Percentiles rank a stretch among this genome's conserved stretches.
Conservation (phyloP, 176 grass and related monocot species). For the Zea luxurians region DNA sequence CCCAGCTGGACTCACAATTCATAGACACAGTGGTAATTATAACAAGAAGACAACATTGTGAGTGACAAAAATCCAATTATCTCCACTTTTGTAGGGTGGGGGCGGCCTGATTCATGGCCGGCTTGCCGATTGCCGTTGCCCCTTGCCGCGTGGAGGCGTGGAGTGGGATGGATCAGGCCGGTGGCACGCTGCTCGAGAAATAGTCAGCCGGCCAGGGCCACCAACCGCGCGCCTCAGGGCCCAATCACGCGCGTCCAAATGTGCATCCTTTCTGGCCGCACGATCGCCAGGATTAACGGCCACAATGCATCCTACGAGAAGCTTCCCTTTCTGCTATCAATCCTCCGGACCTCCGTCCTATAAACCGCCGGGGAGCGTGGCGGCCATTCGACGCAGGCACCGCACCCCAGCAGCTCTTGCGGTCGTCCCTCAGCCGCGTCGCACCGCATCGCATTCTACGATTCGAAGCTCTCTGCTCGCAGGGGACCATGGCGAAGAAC, state of each 20-base stretch:
- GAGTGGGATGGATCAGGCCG: background rate
- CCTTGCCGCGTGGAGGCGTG: background rate
- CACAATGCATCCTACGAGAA: slow-evolving; percentile 33
- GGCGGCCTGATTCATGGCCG: too few relatives aligned
- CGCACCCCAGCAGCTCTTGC: background rate
- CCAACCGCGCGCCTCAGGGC: background rate
- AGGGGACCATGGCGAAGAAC: slow-evolving; percentile 69
- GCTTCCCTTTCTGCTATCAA: slow-evolving; percentile 24
- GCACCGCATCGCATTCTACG: background rate
- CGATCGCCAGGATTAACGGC: slow-evolving; percentile 31
- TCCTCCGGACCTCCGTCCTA: background rate
- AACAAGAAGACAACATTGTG: too few relatives aligned
- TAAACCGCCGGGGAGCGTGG: slow-evolving; percentile 42
- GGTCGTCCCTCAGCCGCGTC: background rate
- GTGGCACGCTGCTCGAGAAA: slow-evolving; percentile 23
- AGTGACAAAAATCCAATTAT: too few relatives aligned
- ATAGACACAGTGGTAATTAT: too few relatives aligned
- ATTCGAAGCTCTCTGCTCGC: slow-evolving; percentile 11
- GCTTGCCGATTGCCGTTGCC: too few relatives aligned
- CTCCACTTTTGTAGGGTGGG: background rate
- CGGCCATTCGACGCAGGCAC: background rate
- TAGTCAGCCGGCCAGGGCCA: background rate
- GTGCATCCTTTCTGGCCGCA: background rate
- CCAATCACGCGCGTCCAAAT: slow-evolving; percentile 39
- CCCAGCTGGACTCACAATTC: too few relatives aligned